Evolutionary conservation across 192 early-diverging fungal genomes (phyloP), one percentile per base, ranked within the genome.

Genomic region (Entomortierella parvispora): DNA sequence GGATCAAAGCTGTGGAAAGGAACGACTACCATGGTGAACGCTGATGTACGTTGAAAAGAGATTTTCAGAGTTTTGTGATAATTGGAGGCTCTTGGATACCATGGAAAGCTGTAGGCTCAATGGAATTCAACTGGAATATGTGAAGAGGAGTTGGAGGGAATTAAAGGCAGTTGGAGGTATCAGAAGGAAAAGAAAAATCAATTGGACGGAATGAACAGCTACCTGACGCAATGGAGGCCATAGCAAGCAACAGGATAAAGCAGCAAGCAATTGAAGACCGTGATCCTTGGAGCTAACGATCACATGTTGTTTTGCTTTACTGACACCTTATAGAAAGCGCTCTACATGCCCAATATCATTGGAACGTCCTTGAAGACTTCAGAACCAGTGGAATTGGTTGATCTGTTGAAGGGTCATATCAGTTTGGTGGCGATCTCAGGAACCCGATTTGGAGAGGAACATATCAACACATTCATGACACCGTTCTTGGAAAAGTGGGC

Each of bases 301-400:
- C 50, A 52, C 37, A 37, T 44, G 5, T 43, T 44, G 25, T 33
- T 29, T 50, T n/a, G 20, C 10, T 58, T 43, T 49, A 9, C 28
- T 45, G 22, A 22, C 10, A 40, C 5, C 15, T 45, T 47, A 23
- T 65, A 84, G 63, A 84, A 87, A 80, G 76, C 85, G 50, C 51
- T 82, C 0, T 87, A 84, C 58, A 87, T 87, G 83, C 85, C 85
- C 2, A 79, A 84, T 32, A 84, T 84, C 68, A 74, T 80, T 58
- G 85, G 81, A 14, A 67, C 69, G n/a, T 69, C 82, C 29, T 48
- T 87, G 18, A 76, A 72, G 15, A 65, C 76, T 8, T 68, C 74
- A 7, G 65, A 84, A 17, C 55, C 68, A 1, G 54, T 83, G 1
- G 74, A 84, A 22, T 65, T 83, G 3, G 82, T 83, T 1, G 81